Evolutionary conservation across 148 eudicot species (phyloP), one percentile per base, ranked within the genome.

Genomic region (Simmondsia chinensis): DNA sequence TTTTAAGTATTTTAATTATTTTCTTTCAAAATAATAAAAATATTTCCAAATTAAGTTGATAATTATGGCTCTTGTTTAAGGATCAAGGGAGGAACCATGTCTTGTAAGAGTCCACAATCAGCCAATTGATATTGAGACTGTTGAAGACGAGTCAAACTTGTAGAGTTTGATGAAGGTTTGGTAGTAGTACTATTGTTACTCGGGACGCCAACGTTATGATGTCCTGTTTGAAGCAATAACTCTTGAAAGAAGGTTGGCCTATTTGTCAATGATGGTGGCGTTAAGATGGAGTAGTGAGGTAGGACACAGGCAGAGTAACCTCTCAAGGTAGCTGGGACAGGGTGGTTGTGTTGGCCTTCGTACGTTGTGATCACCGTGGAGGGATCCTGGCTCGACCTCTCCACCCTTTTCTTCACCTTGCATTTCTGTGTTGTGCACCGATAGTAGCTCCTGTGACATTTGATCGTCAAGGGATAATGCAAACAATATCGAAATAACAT

Each of bases 51-150:
- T n/a, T n/a, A n/a, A n/a, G n/a, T n/a, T n/a, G n/a, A n/a, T n/a
- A n/a, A n/a, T 44, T 57, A 83, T n/a, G 76, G 89, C 47, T 87
- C 94, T 65, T 72, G 71, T 57, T 87, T 87, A 3, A 73, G 68
- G 45, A 71, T 38, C 46, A 68, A 69, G 21, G 88, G 48, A 19
- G 94, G 94, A 46, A 87, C 74, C 70, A 87, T 58, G 47, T 87
- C 96, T 39, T 87, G 94, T 49, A 87, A 59, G 13, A 87, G 86
- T 20, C 96, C 96, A 65, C 77, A 77, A 51, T 83, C 94, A 20
- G 68, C 61, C 7, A 4, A 55, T 19, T 51, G 40, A 36, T 33
- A 25, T 3, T 60, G 73, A 5, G 24, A 70, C 39, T 69, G 72
- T 39, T 59, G 80, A 2, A 46, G 31, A 2, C 33, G 50, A 7